Evolutionary conservation across 2,329 filamentous ascomycete species (phyloP), one percentile per base, ranked within the genome.

Genomic region (Microsporum ferrugineum): DNA sequence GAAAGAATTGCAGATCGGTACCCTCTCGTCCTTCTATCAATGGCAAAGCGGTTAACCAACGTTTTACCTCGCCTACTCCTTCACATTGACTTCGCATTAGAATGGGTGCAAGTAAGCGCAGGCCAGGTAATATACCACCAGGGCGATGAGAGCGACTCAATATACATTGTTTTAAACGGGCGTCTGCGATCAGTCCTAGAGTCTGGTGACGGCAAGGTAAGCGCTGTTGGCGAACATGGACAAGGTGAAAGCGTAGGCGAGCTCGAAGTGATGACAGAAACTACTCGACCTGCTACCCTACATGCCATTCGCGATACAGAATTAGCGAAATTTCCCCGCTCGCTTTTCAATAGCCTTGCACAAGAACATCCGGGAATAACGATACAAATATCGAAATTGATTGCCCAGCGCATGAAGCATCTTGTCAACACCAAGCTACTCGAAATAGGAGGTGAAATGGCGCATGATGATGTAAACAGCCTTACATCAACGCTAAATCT

Each of bases 321-420:
- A 71, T 78, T 99, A 33, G 92, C 95, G 62, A 97, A 96, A 68
- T 96, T 99, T 63, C 94, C 94, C 0, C 88, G 92, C 62, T 96
- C 90, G 0, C 77, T 99, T 0, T 99, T 99, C 79, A 99, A 99
- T 78, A 99, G 94, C 70, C 82, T 99, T 59, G 94, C 94, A 0
- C 88, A 96, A 70, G 94, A 99, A 70, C 94, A 99, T 70, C 94
- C 94, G 3, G 95, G 91, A 49, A 99, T 99, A 69, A 97, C 94
- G 0, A 97, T 99, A 73, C 96, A 97, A 74, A 95, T 99, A 33
- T 97, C 94, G 1, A 99, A 97, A 73, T 94, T 99, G 67, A 96
- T 99, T 68, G 94, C 94, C 0, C 91, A 91, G 39, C 85, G 94
- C 2, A 97, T 99, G 94, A 82, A 92, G 63, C 84, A 89, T 47